A percentile compares a stretch with the other conserved stretches of the same genome.
Conservation (phyloP, 1,139 yeast genomes). For the Hyphopichia fennica region DNA sequence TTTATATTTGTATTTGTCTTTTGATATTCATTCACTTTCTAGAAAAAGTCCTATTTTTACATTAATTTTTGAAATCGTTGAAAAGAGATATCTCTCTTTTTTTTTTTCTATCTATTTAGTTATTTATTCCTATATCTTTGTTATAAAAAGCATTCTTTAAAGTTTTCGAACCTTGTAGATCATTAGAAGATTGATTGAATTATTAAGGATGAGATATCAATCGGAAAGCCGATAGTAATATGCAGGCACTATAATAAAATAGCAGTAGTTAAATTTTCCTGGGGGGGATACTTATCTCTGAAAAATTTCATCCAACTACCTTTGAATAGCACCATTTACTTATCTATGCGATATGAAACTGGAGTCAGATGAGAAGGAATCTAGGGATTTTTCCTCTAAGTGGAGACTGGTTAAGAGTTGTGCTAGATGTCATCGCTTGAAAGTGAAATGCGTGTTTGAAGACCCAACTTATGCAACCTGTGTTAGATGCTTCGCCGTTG, state of each 20-base stretch:
- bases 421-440: slow-evolving; percentile 56
- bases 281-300: too few species aligned
- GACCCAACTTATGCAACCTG: slow-evolving; percentile 46
- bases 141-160: not conserved
- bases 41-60: not conserved
- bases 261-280: too few species aligned
- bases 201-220: not conserved
- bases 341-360: not conserved
- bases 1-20: not conserved
- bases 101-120: not conserved
- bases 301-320: too few species aligned
- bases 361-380: not conserved
- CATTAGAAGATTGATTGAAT: too few species aligned
- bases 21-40: not conserved
- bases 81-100: not conserved
- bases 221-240: not conserved
- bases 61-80: not conserved
- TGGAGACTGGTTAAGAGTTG: slow-evolving; percentile 55
- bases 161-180: not conserved
- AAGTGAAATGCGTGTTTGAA: slow-evolving; percentile 55
- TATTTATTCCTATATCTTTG: not conserved
- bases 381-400: slow-evolving; percentile 10
- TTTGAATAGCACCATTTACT: too few species aligned
- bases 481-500: slow-evolving; percentile 45
- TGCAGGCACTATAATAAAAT: too few species aligned